phyloP scores from a whole-genome alignment of 441 rosid genomes.

The Lagerstroemia fauriei region DNA sequence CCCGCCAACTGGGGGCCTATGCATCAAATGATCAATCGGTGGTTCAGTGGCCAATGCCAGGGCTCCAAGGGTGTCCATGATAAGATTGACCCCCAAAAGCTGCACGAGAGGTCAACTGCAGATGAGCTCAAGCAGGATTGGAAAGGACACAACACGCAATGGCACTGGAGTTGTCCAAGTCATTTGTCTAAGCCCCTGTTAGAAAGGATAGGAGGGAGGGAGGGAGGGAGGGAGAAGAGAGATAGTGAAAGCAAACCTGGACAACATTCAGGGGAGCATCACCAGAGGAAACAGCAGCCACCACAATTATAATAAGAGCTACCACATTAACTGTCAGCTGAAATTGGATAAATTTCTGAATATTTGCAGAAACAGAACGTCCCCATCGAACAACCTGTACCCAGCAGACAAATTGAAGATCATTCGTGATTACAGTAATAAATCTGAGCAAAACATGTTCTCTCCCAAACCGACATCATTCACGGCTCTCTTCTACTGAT shows the following conservation, averaged over 20 bases:
- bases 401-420: background rate
- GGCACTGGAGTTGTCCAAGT: too few relatives aligned
- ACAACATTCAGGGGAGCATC: constrained; percentile 96
- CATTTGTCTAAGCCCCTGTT: background rate
- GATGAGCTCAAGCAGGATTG: constrained; percentile 15
- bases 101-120: constrained; percentile 30
- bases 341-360: constrained; percentile 97
- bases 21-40: constrained; percentile 89
- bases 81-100: constrained; percentile 99
- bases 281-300: constrained; percentile 86
- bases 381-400: constrained; percentile 96
- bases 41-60: constrained; percentile 97
- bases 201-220: too few relatives aligned
- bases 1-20: constrained; percentile 83
- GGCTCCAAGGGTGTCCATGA: constrained; percentile 99
- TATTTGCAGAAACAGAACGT: constrained; percentile 93
- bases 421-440: background rate
- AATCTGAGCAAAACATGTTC: background rate
- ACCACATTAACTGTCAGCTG: constrained; percentile 98
- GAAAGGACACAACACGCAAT: background rate
- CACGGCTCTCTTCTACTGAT: background rate
- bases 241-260: constrained; percentile 53
- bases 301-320: constrained; percentile 85
- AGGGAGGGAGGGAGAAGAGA: background rate
- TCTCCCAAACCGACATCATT: background rate